These are phyloP conservation scores for Fraxinus anomala DNA, from an alignment of 257 asterid species.

Conservation along the genomic window DNA sequence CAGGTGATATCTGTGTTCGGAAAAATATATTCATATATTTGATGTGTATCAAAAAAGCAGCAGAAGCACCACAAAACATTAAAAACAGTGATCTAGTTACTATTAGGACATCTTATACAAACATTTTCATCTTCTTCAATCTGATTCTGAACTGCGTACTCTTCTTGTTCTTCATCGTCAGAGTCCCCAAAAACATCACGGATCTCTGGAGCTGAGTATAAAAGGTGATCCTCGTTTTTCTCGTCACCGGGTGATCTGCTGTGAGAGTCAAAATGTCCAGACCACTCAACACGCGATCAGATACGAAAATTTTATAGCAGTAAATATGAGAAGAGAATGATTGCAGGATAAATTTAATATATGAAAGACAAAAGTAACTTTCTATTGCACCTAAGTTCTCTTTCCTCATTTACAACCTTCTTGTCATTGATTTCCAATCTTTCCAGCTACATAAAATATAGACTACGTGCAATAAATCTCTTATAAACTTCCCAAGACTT, in stretches of 20 bases:
- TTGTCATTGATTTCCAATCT: neutral
- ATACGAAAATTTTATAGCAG: neutral
- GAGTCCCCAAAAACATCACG: constrained; percentile 93
- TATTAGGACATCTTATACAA: constrained; percentile 30
- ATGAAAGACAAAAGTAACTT: neutral
- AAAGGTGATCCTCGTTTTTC: constrained; percentile 59
- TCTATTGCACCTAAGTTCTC: neutral
- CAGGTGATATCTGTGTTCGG: constrained; percentile 61
- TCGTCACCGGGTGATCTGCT: constrained; percentile 50
- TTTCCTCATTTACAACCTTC: neutral
- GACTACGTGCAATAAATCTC: neutral
- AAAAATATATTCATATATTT: constrained; percentile 19
- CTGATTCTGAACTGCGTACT: constrained; percentile 51
- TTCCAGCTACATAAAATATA: neutral
- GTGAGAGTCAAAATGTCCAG: constrained; percentile 23
- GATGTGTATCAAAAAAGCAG: constrained; percentile 2
- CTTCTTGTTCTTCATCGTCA: constrained; percentile 75
- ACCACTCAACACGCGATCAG: neutral
- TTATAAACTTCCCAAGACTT: neutral
- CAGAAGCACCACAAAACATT: constrained; percentile 19
- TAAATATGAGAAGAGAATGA: neutral
- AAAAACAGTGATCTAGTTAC: constrained; percentile 8
- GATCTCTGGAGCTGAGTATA: constrained; percentile 74
- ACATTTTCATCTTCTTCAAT: constrained; percentile 62
- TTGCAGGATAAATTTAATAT: neutral